phyloP scores from a whole-genome alignment of 164 flowering plant genomes.

The Vitis rupestris region DNA sequence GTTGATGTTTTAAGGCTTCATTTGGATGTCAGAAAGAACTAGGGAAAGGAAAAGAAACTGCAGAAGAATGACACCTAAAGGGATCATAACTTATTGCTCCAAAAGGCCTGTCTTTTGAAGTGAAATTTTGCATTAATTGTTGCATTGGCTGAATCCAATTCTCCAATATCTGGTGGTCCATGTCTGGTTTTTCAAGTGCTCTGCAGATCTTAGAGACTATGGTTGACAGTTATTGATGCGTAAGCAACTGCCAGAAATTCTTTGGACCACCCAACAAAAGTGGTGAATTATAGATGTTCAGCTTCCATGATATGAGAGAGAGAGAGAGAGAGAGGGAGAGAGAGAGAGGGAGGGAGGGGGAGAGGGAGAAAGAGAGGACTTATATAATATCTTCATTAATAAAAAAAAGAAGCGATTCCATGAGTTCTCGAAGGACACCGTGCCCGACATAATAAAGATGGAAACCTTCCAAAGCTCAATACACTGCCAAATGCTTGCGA shows the following conservation, averaged over 20 bases:
- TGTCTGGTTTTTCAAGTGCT: background rate
- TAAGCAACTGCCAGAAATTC: background rate
- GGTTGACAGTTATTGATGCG: background rate
- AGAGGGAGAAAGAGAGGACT: too few relatives aligned
- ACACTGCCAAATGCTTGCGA: slow-evolving; percentile 3
- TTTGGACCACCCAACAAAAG: slow-evolving; percentile 20
- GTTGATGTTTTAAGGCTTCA: slow-evolving; percentile 33
- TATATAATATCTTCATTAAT: background rate
- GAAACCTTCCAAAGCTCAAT: slow-evolving; percentile 2
- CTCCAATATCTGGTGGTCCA: slow-evolving; percentile 2
- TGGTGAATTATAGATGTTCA: slow-evolving; percentile 7
- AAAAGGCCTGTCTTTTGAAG: slow-evolving; percentile 13
- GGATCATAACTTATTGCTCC: slow-evolving; percentile 21
- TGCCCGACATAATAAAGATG: background rate
- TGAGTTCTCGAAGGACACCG: slow-evolving; percentile 1
- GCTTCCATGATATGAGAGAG: background rate
- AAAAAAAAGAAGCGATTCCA: background rate
- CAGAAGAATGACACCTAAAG: slow-evolving; percentile 13
- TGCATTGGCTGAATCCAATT: slow-evolving; percentile 15
- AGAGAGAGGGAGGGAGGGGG: too few relatives aligned
- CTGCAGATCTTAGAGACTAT: slow-evolving; percentile 1
- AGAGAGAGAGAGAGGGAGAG: background rate
- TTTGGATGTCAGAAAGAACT: background rate
- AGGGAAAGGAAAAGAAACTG: too few relatives aligned
- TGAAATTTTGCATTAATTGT: background rate